Base-by-base conservation (phyloP, 805 yeast genomes). In the Ogataea pilisensis region DNA sequence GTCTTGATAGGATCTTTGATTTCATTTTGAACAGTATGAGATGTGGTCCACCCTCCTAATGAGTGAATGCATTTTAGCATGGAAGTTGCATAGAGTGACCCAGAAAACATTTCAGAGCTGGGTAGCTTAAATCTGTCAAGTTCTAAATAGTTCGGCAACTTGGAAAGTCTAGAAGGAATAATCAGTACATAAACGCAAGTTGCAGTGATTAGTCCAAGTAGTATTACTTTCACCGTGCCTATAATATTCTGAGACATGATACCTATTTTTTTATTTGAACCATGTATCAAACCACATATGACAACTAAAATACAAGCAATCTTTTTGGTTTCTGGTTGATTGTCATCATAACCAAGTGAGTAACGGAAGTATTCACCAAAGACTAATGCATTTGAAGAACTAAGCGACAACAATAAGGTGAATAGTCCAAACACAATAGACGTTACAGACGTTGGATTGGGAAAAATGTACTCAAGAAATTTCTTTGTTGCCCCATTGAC, bases 401-500 rank as follows among this genome's bases (percentile, higher is more conserved):
- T 70, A 4, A 73, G 46, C 45, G 66, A 66, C 37, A 68, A 65
- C 3, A 66, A 54, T 18, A 70, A 71, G 1, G 73, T 65, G 48
- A 66, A 72, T 1, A 69, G 39, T 43, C 68, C 68, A 40, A 67
- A 64, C 2, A 66, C 60, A 16, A 69, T 72, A 16, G 71, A 64
- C 3, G 69, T 61, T 39, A 73, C 47, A 51, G 73, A 60, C 35
- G 59, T 61, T 0, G 88, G 88, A 38, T 57, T 67, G 13, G 73
- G 72, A 53, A 78, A 82, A 11, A 80, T 73, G 45, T 69, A 74
- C 50, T 81, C 87, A 40, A 82, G 57, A 45, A 81, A 82, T 16
- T 74, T 77, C 51, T 82, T 82, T 5, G 81, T 72, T 0, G 87
- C 88, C 4, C 89, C 88, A 42, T 78, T 77, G 41, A 81, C 65